These are phyloP conservation scores for Fremontodendron californicum DNA, from an alignment of 345 rosid genomes.

Conservation along the genomic window DNA sequence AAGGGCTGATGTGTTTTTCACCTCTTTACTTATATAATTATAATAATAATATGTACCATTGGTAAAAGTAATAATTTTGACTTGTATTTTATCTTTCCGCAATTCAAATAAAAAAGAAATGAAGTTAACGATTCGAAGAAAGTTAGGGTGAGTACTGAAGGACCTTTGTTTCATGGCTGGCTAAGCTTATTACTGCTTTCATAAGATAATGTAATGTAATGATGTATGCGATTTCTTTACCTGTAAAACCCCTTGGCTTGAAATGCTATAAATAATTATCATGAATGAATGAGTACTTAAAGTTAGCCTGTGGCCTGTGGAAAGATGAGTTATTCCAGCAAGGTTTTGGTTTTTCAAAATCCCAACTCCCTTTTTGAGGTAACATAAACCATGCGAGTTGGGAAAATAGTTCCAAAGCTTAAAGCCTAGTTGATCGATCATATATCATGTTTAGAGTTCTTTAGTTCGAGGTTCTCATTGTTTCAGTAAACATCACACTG, in stretches of 20 bases:
- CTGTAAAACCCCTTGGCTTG: background rate
- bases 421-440: background rate
- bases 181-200: background rate
- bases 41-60: background rate
- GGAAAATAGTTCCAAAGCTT: background rate
- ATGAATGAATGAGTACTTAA: background rate
- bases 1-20: background rate
- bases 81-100: background rate
- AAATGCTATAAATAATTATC: background rate
- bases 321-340: background rate
- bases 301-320: background rate
- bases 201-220: background rate
- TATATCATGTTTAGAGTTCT: background rate
- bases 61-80: background rate
- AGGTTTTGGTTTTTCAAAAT: background rate
- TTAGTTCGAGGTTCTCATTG: background rate
- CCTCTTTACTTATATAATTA: background rate
- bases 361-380: background rate
- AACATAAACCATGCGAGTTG: background rate
- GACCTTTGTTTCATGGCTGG: background rate
- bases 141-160: background rate
- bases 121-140: background rate
- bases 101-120: background rate
- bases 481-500: background rate
- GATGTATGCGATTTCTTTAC: background rate